These are phyloP conservation scores for Trichosporon asahii DNA, from an alignment of 1,284 basidiomycete genomes.

Conservation along the genomic window DNA sequence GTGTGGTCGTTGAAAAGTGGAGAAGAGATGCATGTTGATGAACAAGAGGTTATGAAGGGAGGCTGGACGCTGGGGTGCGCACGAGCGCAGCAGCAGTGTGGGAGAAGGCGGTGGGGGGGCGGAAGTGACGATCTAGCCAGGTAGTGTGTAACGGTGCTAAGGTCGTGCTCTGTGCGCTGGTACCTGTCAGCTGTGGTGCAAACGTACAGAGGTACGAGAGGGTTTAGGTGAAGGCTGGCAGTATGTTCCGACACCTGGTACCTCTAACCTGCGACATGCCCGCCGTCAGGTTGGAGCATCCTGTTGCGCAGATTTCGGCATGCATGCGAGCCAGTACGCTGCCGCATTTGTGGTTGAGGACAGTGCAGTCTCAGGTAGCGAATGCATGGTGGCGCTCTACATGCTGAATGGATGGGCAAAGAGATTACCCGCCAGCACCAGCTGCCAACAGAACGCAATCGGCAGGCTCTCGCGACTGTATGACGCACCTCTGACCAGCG, in stretches of 20 bases:
- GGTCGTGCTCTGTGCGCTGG: neutral
- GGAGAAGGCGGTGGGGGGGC: neutral
- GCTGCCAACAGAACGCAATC: too few species aligned
- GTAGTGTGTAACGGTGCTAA: neutral
- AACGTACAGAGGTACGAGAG: neutral
- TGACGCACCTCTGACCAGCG: neutral
- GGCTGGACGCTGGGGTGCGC: neutral
- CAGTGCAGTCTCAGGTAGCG: neutral
- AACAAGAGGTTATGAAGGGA: neutral
- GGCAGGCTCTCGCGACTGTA: neutral
- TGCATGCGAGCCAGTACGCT: neutral
- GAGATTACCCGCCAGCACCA: too few species aligned
- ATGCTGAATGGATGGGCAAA: neutral
- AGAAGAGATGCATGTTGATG: constrained; percentile 5
- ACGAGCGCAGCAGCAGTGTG: neutral
- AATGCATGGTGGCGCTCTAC: neutral
- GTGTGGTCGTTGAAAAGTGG: constrained; percentile 4
- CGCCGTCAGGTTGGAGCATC: neutral
- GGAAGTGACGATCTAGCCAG: neutral
- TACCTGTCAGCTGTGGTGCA: neutral
- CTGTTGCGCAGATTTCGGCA: neutral
- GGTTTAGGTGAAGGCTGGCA: neutral
- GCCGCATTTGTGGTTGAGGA: neutral
- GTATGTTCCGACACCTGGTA: neutral
- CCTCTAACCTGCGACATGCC: neutral